Percentiles rank a stretch among this genome's conserved stretches.
phyloP scores from a whole-genome alignment of 169 alveolate genomes.

The Miamiensis avidus region DNA sequence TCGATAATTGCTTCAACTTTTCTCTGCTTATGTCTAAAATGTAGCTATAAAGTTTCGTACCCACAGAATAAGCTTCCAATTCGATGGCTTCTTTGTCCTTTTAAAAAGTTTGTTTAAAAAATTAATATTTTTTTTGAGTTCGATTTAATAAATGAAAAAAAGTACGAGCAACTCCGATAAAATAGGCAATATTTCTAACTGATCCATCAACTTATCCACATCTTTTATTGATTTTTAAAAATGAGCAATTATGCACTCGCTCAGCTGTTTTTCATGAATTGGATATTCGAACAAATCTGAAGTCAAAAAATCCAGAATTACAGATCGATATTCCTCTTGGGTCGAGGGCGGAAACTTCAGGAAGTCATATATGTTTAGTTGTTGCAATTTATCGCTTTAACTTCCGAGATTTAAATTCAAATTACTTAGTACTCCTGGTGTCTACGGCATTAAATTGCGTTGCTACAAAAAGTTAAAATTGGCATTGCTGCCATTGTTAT shows the following conservation, averaged over 20 bases:
- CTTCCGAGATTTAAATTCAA: too few relatives aligned
- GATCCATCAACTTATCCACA: conserved; percentile 27
- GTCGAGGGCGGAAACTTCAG: conserved; percentile 36
- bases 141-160: too few relatives aligned
- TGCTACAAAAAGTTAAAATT: too few relatives aligned
- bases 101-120: too few relatives aligned
- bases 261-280: conserved; percentile 32
- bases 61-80: conserved; percentile 36
- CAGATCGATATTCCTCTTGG: conserved; percentile 33
- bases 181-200: conserved; percentile 32
- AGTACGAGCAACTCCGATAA: background rate
- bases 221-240: conserved; percentile 28
- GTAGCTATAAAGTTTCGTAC: conserved; percentile 31
- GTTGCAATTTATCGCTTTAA: too few relatives aligned
- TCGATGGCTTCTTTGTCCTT: conserved; percentile 29
- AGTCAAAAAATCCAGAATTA: conserved; percentile 33
- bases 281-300: conserved; percentile 50
- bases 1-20: conserved; percentile 35
- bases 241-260: conserved; percentile 10
- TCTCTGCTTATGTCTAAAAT: conserved; percentile 31
- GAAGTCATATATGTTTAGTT: conserved; percentile 25
- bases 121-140: too few relatives aligned
- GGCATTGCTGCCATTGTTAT: too few relatives aligned
- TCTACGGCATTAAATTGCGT: too few relatives aligned
- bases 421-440: too few relatives aligned